These are phyloP conservation scores for Syncephalastrum contaminatum DNA, from an alignment of 371 early-diverging fungal genomes.

Conservation along the genomic window DNA sequence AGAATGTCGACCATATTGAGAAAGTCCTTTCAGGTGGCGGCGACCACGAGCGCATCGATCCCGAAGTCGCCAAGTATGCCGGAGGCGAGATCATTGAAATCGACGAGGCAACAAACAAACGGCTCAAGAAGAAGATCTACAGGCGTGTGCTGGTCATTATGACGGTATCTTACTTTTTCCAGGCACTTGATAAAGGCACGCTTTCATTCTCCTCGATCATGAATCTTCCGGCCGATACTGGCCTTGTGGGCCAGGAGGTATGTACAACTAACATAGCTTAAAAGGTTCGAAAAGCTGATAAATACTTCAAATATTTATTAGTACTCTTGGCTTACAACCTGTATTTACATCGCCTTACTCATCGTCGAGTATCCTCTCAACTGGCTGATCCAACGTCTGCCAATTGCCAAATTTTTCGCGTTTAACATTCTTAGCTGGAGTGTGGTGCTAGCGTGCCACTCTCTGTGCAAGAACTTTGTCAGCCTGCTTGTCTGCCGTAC, in stretches of 20 bases:
- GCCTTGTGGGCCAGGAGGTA: constrained; percentile 24
- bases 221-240: constrained; percentile 16
- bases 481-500: constrained; percentile 20
- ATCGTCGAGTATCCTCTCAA: constrained; percentile 27
- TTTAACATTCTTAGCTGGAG: constrained; percentile 25
- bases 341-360: constrained; percentile 26
- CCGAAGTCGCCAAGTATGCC: constrained; percentile 28
- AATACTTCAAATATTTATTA: neutral
- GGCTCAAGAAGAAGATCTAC: constrained; percentile 17
- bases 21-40: constrained; percentile 3
- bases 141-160: constrained; percentile 17
- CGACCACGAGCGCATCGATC: constrained; percentile 22
- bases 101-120: constrained; percentile 20
- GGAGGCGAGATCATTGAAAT: constrained; percentile 13
- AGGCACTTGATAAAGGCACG: constrained; percentile 27
- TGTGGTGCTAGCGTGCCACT: constrained; percentile 16
- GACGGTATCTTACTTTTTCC: constrained; percentile 21
- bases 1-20: constrained; percentile 6
- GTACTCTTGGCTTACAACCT: constrained; percentile 28
- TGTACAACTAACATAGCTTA: too few relatives aligned
- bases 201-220: constrained; percentile 26
- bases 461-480: constrained; percentile 20
- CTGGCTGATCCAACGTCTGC: constrained; percentile 23
- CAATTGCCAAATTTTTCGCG: constrained; percentile 22
- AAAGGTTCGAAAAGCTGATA: too few relatives aligned